Conservation (phyloP, 2,329 filamentous ascomycete species). For the Aaosphaeria arxii region DNA sequence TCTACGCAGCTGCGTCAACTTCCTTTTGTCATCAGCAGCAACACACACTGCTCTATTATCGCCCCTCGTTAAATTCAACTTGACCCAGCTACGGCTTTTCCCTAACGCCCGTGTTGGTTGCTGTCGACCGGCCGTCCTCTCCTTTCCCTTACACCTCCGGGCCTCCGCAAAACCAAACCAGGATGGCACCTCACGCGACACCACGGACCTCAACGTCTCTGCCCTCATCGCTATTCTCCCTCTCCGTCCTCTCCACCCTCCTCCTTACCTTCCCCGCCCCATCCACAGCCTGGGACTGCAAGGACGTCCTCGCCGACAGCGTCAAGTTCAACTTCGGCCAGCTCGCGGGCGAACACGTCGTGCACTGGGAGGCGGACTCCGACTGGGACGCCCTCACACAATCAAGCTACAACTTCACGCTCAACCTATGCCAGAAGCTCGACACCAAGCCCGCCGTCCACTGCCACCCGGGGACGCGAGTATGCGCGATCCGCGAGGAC, state of each 20-base stretch:
- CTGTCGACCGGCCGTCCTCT: too few relatives aligned
- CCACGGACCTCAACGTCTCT: conserved; percentile 3
- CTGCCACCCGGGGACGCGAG: conserved; percentile 60
- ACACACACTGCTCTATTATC: too few relatives aligned
- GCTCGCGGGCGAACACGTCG: conserved; percentile 66
- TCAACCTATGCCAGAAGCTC: conserved; percentile 72
- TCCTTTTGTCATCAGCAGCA: too few relatives aligned
- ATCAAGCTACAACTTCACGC: conserved; percentile 75
- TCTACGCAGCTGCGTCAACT: neutral
- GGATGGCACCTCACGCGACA: conserved; percentile 28
- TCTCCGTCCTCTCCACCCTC: conserved; percentile 20
- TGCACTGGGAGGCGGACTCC: conserved; percentile 54
- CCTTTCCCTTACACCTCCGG: too few relatives aligned
- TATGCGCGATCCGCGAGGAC: conserved; percentile 70
- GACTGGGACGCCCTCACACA: conserved; percentile 47
- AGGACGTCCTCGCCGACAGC: conserved; percentile 57
- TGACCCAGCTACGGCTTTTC: too few relatives aligned
- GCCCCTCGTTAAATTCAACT: too few relatives aligned
- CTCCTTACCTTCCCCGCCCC: conserved; percentile 24
- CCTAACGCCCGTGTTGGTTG: too few relatives aligned
- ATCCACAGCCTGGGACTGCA: conserved; percentile 56
- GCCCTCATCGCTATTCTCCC: conserved; percentile 10
- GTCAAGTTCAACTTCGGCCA: conserved; percentile 62
- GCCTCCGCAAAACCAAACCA: neutral
- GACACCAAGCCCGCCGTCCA: conserved; percentile 54